Evolutionary conservation across 495 filamentous ascomycete species (phyloP).

Genomic region (Arthonia radiata): DNA sequence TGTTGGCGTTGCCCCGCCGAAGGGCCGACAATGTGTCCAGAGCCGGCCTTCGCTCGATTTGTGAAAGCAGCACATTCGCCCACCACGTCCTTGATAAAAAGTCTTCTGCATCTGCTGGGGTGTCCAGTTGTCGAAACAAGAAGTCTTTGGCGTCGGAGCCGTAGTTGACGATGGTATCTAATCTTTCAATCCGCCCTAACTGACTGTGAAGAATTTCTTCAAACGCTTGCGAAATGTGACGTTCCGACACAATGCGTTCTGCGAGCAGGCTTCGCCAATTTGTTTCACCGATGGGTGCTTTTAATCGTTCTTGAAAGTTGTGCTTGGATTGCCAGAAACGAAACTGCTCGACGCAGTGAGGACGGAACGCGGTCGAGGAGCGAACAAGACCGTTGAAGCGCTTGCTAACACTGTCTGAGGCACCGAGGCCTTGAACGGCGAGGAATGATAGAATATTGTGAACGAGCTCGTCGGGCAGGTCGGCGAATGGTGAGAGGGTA

Average conservation of each 20-base stretch:
- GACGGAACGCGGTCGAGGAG: constrained; percentile 54
- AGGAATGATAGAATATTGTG: constrained; percentile 14
- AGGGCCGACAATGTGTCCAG: constrained; percentile 54
- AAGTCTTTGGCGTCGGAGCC: constrained; percentile 82
- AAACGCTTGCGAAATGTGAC: constrained; percentile 28
- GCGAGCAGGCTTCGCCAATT: constrained; percentile 60
- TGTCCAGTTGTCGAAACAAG: constrained; percentile 36
- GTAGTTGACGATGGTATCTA: constrained; percentile 37
- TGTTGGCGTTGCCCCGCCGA: too few relatives aligned
- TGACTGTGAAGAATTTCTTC: constrained; percentile 47
- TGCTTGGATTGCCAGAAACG: constrained; percentile 49
- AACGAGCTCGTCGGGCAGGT: constrained; percentile 17
- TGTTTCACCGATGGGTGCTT: constrained; percentile 24
- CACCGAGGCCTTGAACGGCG: constrained; percentile 10
- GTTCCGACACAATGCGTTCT: constrained; percentile 27
- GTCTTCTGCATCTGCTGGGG: constrained; percentile 36
- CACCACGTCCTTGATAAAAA: constrained; percentile 52
- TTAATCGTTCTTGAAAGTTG: constrained; percentile 29
- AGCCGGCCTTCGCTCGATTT: constrained; percentile 59
- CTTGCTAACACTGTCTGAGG: constrained; percentile 33
- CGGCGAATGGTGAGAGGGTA: constrained; percentile 3
- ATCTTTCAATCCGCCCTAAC: constrained; percentile 39
- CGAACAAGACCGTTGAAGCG: constrained; percentile 38
- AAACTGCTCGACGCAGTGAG: constrained; percentile 41
- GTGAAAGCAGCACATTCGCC: constrained; percentile 39